phyloP scores from a whole-genome alignment of 176 grass and related monocot species.

The Hsuehochloa calcarea region DNA sequence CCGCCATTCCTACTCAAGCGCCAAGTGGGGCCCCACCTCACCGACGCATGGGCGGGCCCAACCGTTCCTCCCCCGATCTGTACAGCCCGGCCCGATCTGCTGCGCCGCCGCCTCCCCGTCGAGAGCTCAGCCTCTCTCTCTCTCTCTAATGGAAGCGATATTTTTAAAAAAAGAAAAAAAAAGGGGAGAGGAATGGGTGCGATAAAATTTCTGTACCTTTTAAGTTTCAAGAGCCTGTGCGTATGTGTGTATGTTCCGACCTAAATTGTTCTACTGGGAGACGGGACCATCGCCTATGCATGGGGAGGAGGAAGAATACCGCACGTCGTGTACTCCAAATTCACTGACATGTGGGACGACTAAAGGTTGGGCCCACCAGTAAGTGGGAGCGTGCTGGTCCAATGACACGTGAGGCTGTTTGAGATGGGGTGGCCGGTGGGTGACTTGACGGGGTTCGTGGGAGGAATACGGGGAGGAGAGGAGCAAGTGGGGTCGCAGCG shows the following conservation, averaged over 20 bases:
- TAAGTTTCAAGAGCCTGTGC: not conserved
- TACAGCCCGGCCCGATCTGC: constrained; percentile 13
- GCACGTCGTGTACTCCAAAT: rapidly evolving
- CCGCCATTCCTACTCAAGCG: constrained; percentile 36
- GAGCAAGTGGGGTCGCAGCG: not conserved
- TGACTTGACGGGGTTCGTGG: constrained; percentile 35
- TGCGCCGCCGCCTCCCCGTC: constrained; percentile 11
- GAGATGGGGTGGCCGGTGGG: constrained; percentile 29
- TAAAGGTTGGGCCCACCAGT: rapidly evolving
- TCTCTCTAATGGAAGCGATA: not conserved
- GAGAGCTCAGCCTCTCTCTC: not conserved
- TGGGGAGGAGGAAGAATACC: not conserved
- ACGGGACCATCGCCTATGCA: constrained; percentile 4
- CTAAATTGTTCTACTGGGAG: constrained; percentile 31
- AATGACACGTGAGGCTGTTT: too few species aligned
- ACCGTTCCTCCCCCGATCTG: not conserved
- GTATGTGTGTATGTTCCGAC: constrained; percentile 29
- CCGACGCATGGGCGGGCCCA: constrained; percentile 28
- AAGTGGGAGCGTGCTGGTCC: rapidly evolving
- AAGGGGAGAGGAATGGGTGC: not conserved
- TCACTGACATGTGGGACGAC: not conserved
- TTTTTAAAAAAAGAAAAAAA: not conserved
- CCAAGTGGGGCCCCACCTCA: constrained; percentile 37
- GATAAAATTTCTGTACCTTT: constrained; percentile 15
- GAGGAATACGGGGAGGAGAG: not conserved